A percentile compares a stretch with the other conserved stretches of the same genome.
These are phyloP conservation scores for Dalbergia cultrata DNA, from an alignment of 306 rosid genomes.

Conservation along the genomic window DNA sequence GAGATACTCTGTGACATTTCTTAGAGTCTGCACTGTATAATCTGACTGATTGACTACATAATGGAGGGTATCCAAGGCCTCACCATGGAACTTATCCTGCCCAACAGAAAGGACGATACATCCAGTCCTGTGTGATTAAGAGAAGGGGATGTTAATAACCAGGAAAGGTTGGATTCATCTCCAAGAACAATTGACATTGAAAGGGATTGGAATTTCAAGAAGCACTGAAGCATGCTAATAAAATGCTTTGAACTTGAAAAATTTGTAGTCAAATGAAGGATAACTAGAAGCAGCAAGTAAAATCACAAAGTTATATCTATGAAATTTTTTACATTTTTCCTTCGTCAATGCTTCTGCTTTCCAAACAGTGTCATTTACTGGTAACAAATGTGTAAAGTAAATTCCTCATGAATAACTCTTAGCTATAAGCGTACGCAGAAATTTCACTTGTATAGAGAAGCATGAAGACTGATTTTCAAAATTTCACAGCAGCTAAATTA, in stretches of 20 bases:
- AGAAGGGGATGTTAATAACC: conserved; percentile 42
- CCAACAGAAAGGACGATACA: conserved; percentile 89
- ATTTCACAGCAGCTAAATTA: conserved; percentile 12
- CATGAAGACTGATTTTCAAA: conserved; percentile 12
- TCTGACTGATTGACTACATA: conserved; percentile 95
- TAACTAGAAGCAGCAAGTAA: neutral
- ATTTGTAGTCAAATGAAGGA: neutral
- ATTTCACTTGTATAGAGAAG: conserved; percentile 11
- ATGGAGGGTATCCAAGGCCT: conserved; percentile 79
- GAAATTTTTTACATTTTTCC: neutral
- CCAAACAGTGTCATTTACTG: neutral
- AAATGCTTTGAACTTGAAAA: too few relatives aligned
- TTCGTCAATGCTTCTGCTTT: neutral
- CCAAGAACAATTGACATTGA: conserved; percentile 8
- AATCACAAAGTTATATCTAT: neutral
- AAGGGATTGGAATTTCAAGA: conserved; percentile 4
- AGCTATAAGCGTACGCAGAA: neutral
- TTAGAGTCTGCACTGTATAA: conserved; percentile 80
- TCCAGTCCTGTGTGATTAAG: conserved; percentile 77
- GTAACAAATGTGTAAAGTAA: neutral
- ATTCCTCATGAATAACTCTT: conserved; percentile 1
- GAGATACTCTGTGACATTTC: conserved; percentile 89
- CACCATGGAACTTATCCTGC: conserved; percentile 78
- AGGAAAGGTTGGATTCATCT: neutral
- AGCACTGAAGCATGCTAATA: conserved; percentile 3